Evolutionary conservation across 805 yeast genomes (phyloP).

Genomic region (Metschnikowia reukaufii): DNA sequence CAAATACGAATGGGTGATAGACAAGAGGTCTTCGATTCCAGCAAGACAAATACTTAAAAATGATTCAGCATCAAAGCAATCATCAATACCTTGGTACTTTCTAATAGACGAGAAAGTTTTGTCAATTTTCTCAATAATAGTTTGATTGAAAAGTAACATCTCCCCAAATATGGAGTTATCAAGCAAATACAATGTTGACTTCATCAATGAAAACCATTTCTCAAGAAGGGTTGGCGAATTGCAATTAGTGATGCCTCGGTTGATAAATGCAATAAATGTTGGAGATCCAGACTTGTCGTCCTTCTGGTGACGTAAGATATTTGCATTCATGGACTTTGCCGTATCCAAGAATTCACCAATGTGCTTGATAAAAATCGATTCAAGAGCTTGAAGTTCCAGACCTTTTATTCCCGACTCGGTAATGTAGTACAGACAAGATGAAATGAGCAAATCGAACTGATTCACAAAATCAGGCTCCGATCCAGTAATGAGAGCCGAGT

Average conservation of each 20-base stretch:
- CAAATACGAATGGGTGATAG: constrained; percentile 56
- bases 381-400: constrained; percentile 29
- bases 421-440: constrained; percentile 29
- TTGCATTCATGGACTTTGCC: constrained; percentile 30
- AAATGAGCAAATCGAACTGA: constrained; percentile 43
- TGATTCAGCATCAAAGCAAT: constrained; percentile 38
- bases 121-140: constrained; percentile 44
- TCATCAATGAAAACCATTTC: constrained; percentile 51
- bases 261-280: constrained; percentile 44
- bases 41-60: constrained; percentile 47
- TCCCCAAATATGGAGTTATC: constrained; percentile 55
- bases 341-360: constrained; percentile 31
- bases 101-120: constrained; percentile 30
- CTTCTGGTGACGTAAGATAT: constrained; percentile 31
- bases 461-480: constrained; percentile 52
- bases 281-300: constrained; percentile 29
- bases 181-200: constrained; percentile 52
- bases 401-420: constrained; percentile 9
- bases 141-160: constrained; percentile 52
- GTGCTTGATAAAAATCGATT: constrained; percentile 27
- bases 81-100: constrained; percentile 15
- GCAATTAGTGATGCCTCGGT: constrained; percentile 48
- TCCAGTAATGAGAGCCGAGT: constrained; percentile 49
- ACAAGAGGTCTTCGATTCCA: constrained; percentile 68
- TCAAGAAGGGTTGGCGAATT: constrained; percentile 44